Conservation (phyloP, 371 early-diverging fungal genomes). For the Rhizomucor miehei region DNA sequence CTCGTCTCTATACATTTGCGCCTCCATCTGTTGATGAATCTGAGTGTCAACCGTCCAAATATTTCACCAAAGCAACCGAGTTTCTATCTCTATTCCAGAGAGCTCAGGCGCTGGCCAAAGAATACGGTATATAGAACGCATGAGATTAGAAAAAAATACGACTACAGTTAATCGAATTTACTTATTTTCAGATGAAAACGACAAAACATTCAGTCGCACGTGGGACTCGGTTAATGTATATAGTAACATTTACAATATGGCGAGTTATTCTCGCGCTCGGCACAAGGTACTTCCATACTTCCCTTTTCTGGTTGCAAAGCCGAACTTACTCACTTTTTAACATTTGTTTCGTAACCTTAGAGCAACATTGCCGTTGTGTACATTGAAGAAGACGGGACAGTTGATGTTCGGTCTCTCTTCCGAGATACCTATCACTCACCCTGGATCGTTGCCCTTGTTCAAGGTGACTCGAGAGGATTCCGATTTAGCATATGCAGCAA, state of each 20-base stretch:
- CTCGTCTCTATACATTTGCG: conserved; percentile 24
- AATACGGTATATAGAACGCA: conserved; percentile 13
- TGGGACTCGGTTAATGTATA: conserved; percentile 29
- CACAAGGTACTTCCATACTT: conserved; percentile 26
- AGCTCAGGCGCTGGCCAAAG: conserved; percentile 26
- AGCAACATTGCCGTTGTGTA: conserved; percentile 46
- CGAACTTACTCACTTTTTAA: neutral
- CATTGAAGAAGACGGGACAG: conserved; percentile 29
- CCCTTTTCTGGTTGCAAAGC: neutral
- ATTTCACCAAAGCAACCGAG: conserved; percentile 7
- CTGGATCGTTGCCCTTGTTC: conserved; percentile 40
- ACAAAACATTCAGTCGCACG: conserved; percentile 17
- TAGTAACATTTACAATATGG: conserved; percentile 23
- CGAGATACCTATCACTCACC: conserved; percentile 15
- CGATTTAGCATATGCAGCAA: conserved; percentile 28
- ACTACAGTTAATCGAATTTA: neutral
- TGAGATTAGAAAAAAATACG: neutral
- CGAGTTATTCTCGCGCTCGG: conserved; percentile 22
- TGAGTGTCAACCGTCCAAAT: conserved; percentile 1
- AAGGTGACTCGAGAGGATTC: conserved; percentile 36
- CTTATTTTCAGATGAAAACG: conserved; percentile 14
- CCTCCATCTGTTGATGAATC: conserved; percentile 11
- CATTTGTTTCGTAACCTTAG: conserved; percentile 11
- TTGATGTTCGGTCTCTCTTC: conserved; percentile 11
- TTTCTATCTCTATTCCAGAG: conserved; percentile 22